These are phyloP conservation scores for Ceriops tagal DNA, from an alignment of 345 rosid genomes.

Conservation along the genomic window DNA sequence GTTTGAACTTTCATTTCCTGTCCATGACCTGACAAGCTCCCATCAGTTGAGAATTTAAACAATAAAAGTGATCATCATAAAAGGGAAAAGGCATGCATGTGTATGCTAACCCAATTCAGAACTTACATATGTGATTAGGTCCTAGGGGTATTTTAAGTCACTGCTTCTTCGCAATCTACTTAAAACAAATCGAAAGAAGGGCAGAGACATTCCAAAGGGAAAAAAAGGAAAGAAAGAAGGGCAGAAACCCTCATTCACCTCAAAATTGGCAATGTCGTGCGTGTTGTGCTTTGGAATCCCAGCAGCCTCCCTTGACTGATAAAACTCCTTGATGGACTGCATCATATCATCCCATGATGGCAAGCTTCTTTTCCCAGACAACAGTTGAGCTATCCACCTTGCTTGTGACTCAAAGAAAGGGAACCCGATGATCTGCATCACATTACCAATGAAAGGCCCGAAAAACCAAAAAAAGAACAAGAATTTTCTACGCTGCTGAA, in stretches of 20 bases:
- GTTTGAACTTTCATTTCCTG: too few species aligned
- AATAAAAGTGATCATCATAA: too few species aligned
- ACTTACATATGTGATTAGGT: too few species aligned
- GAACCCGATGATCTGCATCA: constrained; percentile 79
- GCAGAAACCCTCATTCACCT: constrained; percentile 29
- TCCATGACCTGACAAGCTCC: too few species aligned
- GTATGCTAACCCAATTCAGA: too few species aligned
- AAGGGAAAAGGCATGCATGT: too few species aligned
- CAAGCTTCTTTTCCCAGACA: constrained; percentile 65
- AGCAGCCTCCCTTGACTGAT: constrained; percentile 57
- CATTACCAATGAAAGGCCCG: neutral
- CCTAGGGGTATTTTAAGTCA: too few species aligned
- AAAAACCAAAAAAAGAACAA: neutral
- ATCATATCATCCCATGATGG: constrained; percentile 81
- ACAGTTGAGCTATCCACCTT: constrained; percentile 81
- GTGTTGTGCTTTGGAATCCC: constrained; percentile 71
- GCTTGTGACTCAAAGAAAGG: constrained; percentile 97
- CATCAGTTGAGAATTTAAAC: too few species aligned
- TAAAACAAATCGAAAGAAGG: too few species aligned
- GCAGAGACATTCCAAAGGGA: too few species aligned
- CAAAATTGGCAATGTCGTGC: constrained; percentile 68
- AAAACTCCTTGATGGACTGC: constrained; percentile 56
- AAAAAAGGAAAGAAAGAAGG: neutral
- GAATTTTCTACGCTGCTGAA: neutral
- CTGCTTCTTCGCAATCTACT: too few species aligned